These are phyloP conservation scores for Skeletonema marinoi DNA, from an alignment of 108 stramenopile genomes.

Conservation along the genomic window DNA sequence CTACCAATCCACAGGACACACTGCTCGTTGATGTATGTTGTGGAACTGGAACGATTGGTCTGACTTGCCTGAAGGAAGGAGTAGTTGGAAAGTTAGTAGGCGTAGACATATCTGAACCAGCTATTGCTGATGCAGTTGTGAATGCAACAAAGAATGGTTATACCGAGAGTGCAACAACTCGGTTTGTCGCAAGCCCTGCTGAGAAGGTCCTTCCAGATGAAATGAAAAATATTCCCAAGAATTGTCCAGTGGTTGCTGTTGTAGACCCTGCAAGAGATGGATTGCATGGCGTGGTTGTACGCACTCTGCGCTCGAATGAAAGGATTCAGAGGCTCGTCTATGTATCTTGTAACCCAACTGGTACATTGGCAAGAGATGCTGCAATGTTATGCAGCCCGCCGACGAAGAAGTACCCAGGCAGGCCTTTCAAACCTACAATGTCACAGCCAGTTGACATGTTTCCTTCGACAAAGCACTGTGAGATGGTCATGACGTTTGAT, in stretches of 20 bases:
- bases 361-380: conserved; percentile 76
- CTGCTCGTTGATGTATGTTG: conserved; percentile 93
- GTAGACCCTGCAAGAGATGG: conserved; percentile 96
- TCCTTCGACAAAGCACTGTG: conserved; percentile 90
- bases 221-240: conserved; percentile 41
- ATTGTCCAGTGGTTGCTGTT: conserved; percentile 73
- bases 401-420: conserved; percentile 72
- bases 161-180: conserved; percentile 25
- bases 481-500: conserved; percentile 94
- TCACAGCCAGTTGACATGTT: conserved; percentile 97
- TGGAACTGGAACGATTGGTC: conserved; percentile 94
- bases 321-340: conserved; percentile 87
- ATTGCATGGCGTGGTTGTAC: conserved; percentile 76
- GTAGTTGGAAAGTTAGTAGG: conserved; percentile 80
- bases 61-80: conserved; percentile 78
- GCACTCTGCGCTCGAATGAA: conserved; percentile 66
- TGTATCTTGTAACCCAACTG: conserved; percentile 94
- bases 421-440: conserved; percentile 75
- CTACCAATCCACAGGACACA: conserved; percentile 24
- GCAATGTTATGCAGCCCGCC: conserved; percentile 78
- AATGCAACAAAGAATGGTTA: conserved; percentile 73
- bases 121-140: conserved; percentile 82
- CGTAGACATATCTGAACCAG: conserved; percentile 84
- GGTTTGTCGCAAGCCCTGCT: conserved; percentile 75
- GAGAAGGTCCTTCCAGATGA: conserved; percentile 69